A percentile compares a stretch with the other conserved stretches of the same genome.
These are phyloP conservation scores for Solanum hybrid DNA, from an alignment of 305 asterid genomes.

Conservation along the genomic window DNA sequence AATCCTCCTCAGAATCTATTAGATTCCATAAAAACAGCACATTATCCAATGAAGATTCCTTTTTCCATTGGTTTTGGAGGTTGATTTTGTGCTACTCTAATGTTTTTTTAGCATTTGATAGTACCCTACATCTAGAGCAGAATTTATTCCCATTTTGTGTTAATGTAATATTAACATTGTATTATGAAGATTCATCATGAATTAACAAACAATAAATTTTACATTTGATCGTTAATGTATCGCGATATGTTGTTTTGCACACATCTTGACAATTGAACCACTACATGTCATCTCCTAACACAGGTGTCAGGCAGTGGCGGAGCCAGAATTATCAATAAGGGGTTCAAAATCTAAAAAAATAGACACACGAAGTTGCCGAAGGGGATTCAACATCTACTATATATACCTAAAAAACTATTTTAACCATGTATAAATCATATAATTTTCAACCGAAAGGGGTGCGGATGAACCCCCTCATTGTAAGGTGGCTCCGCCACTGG, in stretches of 20 bases:
- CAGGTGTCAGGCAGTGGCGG: neutral
- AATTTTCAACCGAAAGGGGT: no score
- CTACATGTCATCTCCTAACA: neutral
- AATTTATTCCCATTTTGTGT: neutral
- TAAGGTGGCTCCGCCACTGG: no score
- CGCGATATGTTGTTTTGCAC: no score
- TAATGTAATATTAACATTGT: neutral
- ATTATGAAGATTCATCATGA: neutral
- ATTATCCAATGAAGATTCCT: neutral
- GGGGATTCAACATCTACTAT: no score
- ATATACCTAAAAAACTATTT: no score
- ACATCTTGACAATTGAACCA: no score
- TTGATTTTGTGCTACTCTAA: neutral
- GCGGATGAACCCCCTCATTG: no score
- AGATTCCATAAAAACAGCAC: neutral
- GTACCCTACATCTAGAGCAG: neutral
- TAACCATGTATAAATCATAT: no score
- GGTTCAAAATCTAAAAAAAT: no score
- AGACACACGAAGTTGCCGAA: no score
- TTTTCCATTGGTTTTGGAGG: neutral
- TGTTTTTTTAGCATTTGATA: neutral
- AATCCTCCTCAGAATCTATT: conserved; percentile 15
- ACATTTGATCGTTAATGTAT: no score
- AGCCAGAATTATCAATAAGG: no score
- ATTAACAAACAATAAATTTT: neutral